A percentile compares a stretch with the other conserved stretches of the same genome.
These are phyloP conservation scores for Trypanosomatidae sp. DNA, from an alignment of 208 protist species.

Conservation along the genomic window DNA sequence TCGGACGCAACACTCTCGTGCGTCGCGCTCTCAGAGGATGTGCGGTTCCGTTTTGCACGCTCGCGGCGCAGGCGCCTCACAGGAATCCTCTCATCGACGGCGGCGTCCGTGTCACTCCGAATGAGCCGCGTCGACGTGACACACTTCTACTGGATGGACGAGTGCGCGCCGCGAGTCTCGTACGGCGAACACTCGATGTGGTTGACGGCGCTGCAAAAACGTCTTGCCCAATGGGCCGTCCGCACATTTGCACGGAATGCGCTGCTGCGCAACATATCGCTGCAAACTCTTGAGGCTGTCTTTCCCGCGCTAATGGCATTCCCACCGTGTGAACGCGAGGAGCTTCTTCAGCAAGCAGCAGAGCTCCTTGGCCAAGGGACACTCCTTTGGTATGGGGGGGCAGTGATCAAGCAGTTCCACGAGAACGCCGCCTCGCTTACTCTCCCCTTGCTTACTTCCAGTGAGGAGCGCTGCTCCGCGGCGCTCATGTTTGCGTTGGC, in stretches of 20 bases:
- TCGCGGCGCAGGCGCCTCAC: conserved; percentile 14
- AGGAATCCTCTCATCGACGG: conserved; percentile 6
- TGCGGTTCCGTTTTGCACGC: conserved; percentile 18
- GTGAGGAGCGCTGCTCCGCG: conserved; percentile 15
- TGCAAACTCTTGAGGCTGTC: conserved; percentile 9
- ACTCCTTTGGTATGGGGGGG: conserved; percentile 18
- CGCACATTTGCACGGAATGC: neutral
- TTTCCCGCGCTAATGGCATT: conserved; percentile 23
- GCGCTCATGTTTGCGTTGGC: conserved; percentile 17
- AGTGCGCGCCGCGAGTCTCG: conserved; percentile 4
- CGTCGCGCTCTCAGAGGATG: conserved; percentile 13
- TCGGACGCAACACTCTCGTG: conserved; percentile 1
- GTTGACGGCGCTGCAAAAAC: conserved; percentile 2
- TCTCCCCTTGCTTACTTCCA: conserved; percentile 4
- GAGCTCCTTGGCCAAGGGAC: conserved; percentile 18
- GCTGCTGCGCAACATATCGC: conserved; percentile 15
- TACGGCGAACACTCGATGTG: neutral
- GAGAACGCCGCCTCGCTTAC: neutral
- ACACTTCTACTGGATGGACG: conserved; percentile 27
- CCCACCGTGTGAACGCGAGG: conserved; percentile 16
- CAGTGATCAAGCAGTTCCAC: conserved; percentile 17
- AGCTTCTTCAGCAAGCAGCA: conserved; percentile 13
- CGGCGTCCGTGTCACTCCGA: neutral
- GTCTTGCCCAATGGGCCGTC: conserved; percentile 13
- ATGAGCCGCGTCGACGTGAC: conserved; percentile 2